These are phyloP conservation scores for Friedmanniomyces simplex DNA, from an alignment of 495 filamentous ascomycete species.

Conservation along the genomic window DNA sequence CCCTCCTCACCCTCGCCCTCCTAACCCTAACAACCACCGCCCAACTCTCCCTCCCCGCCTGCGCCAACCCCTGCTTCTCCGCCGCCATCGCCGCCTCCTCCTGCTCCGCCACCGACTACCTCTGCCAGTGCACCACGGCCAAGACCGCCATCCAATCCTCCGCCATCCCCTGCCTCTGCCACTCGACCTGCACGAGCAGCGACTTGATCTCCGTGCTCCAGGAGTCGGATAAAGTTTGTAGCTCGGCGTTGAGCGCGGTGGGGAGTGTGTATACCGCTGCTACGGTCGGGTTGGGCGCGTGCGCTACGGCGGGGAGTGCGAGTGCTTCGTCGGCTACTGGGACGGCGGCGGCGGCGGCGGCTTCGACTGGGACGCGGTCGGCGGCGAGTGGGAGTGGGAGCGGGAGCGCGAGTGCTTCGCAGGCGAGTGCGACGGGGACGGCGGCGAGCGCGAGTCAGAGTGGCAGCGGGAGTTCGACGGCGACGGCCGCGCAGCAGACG, in stretches of 20 bases:
- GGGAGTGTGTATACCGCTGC: slow-evolving; percentile 4
- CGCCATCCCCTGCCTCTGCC: slow-evolving; percentile 22
- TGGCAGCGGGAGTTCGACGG: slow-evolving; percentile 3
- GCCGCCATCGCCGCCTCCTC: not conserved
- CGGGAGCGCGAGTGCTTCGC: slow-evolving; percentile 1
- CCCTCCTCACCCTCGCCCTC: too few relatives aligned
- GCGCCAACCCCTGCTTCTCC: not conserved
- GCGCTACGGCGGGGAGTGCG: slow-evolving; percentile 5
- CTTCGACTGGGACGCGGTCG: not conserved
- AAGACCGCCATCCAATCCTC: not conserved
- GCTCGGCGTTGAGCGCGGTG: slow-evolving; percentile 1
- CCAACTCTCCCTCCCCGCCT: not conserved
- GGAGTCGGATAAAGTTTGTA: slow-evolving; percentile 14
- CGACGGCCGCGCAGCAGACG: not conserved
- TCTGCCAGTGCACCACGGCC: not conserved
- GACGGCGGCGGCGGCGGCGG: slow-evolving; percentile 1
- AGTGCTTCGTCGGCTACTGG: too few relatives aligned
- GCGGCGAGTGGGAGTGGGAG: not conserved
- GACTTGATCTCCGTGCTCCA: slow-evolving; percentile 4
- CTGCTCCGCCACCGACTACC: not conserved
- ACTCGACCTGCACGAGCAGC: slow-evolving; percentile 5
- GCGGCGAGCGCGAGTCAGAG: too few relatives aligned
- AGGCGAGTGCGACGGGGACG: not conserved
- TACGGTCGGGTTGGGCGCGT: not conserved
- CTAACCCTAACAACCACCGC: too few relatives aligned